Base-by-base conservation (phyloP, 306 rosid genomes). In the Sindora glabra region DNA sequence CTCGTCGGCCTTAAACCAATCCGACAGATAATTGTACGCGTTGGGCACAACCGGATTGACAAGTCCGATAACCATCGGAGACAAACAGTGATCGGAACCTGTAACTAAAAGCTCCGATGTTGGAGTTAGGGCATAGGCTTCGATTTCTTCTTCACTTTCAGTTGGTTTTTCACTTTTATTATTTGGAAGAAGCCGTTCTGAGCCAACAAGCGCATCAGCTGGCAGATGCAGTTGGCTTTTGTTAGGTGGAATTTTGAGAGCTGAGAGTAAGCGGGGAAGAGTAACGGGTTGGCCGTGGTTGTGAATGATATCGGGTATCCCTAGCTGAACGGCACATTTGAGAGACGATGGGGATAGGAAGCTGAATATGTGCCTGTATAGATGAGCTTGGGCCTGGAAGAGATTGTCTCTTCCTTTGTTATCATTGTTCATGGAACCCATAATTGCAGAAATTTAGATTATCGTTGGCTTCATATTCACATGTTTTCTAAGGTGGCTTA, bases 381-480 rank as follows among this genome's bases (percentile, higher is more conserved):
- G n/a, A 32, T 64, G 75, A 29, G 75, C 15, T 25, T 69, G 75
- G 18, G 40, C 80, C 21, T 29, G 14, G 10, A 68, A 67, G 49
- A 48, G 24, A 5, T n/a, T n/a, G n/a, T 55, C 62, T 10, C 10
- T 55, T 5, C 19, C 66, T 38, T 5, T 56, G 14, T n/a, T 3
- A 1, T 3, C 32, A 14, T 26, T 18, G 15, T n/a, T n/a, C n/a
- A n/a, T 19, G 18, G 37, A n/a, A 24, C 26, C 49, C 48, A 39
- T 23, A n/a, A n/a, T 51, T 52, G 21, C n/a, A n/a, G n/a, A n/a
- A n/a, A n/a, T n/a, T n/a, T n/a, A n/a, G n/a, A n/a, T n/a, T n/a
- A n/a, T n/a, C n/a, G 18, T 27, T 21, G 0, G 16, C 37, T n/a
- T 27, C 34, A n/a, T 51, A n/a, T n/a, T n/a, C n/a, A n/a, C n/a